These are phyloP conservation scores for Dendrobium huoshanense DNA, from an alignment of 106 monocot genomes.

Conservation along the genomic window DNA sequence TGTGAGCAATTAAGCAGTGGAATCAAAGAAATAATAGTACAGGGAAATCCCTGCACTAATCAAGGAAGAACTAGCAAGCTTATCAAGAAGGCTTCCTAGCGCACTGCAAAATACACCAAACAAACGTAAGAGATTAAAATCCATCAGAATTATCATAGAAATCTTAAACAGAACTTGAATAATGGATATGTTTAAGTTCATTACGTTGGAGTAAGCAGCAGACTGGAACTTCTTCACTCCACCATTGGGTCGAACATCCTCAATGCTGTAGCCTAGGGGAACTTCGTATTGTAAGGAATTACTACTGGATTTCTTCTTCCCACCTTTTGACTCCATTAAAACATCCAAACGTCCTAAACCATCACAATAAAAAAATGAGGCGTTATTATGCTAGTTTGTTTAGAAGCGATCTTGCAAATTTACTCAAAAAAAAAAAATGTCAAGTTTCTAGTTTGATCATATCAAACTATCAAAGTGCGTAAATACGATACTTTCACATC, in stretches of 20 bases:
- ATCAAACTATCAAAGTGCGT: background rate
- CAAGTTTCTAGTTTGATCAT: background rate
- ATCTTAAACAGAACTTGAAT: background rate
- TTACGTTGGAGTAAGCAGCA: constrained; percentile 97
- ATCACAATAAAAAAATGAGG: constrained; percentile 1
- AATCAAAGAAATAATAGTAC: constrained; percentile 5
- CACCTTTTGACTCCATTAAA: constrained; percentile 95
- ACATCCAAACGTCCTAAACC: constrained; percentile 53
- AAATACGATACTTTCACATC: background rate
- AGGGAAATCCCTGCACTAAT: constrained; percentile 34
- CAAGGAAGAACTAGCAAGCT: constrained; percentile 11
- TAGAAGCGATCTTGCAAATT: background rate
- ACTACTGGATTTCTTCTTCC: constrained; percentile 75
- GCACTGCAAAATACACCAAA: constrained; percentile 46
- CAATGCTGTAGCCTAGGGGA: constrained; percentile 91
- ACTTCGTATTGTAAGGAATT: constrained; percentile 66
- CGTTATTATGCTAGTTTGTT: background rate
- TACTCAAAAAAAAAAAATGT: too few species aligned
- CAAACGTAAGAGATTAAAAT: background rate
- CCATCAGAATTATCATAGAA: background rate
- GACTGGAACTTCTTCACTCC: constrained; percentile 95
- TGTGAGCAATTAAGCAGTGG: constrained; percentile 44
- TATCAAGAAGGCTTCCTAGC: constrained; percentile 88
- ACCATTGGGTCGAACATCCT: constrained; percentile 87
- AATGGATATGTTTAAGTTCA: background rate